These are phyloP conservation scores for Begonia masoniana DNA, from an alignment of 306 rosid genomes.

Conservation along the genomic window DNA sequence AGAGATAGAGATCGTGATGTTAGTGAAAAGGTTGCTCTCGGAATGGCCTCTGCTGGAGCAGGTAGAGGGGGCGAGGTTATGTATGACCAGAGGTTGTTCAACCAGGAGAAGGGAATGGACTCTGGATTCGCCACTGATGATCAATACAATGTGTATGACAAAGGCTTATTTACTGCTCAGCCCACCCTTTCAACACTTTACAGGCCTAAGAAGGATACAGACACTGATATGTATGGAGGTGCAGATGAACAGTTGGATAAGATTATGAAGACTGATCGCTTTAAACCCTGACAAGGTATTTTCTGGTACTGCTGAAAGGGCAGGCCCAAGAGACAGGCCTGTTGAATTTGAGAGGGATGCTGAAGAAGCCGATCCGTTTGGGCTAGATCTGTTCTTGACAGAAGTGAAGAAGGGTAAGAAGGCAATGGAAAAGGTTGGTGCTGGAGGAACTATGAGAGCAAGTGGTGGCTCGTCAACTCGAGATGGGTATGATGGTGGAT, in stretches of 20 bases:
- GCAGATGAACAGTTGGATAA: slow-evolving; percentile 88
- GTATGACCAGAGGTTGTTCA: slow-evolving; percentile 85
- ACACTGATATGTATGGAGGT: slow-evolving; percentile 62
- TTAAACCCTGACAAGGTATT: slow-evolving; percentile 78
- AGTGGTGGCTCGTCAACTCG: slow-evolving; percentile 76
- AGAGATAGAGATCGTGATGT: slow-evolving; percentile 89
- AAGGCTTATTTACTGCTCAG: slow-evolving; percentile 69
- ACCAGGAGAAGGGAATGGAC: slow-evolving; percentile 85
- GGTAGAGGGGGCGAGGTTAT: slow-evolving; percentile 70
- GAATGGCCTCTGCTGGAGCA: slow-evolving; percentile 65
- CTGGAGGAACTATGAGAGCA: slow-evolving; percentile 82
- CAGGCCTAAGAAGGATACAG: slow-evolving; percentile 79
- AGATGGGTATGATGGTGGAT: slow-evolving; percentile 68
- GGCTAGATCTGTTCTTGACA: slow-evolving; percentile 79
- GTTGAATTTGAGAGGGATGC: slow-evolving; percentile 70
- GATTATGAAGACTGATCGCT: slow-evolving; percentile 85
- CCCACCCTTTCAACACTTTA: slow-evolving; percentile 78
- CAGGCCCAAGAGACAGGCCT: slow-evolving; percentile 67
- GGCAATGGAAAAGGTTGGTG: slow-evolving; percentile 61
- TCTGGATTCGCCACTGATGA: slow-evolving; percentile 86
- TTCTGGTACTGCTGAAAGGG: slow-evolving; percentile 55
- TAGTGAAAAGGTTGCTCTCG: slow-evolving; percentile 95
- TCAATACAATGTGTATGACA: slow-evolving; percentile 83
- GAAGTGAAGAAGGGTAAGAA: slow-evolving; percentile 77
- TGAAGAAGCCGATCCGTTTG: slow-evolving; percentile 91